Percentiles rank a stretch among this genome's conserved stretches.
Evolutionary conservation across 768 basidiomycete genomes (phyloP).

Genomic region (Agrocybe praecox): DNA sequence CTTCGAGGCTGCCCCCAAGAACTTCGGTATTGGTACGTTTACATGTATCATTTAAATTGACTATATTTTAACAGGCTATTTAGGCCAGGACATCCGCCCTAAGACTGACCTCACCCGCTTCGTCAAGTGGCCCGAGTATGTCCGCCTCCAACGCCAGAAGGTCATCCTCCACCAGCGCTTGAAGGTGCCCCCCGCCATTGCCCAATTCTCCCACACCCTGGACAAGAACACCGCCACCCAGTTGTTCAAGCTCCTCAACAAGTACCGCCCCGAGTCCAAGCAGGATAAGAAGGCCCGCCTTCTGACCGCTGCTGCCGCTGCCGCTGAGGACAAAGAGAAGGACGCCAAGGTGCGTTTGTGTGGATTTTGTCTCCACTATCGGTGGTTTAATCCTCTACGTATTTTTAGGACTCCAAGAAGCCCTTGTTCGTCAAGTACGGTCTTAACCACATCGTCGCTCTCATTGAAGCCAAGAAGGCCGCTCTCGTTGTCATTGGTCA

Average conservation of each 20-base stretch:
- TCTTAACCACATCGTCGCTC: constrained; percentile 94
- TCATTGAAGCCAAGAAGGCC: constrained; percentile 98
- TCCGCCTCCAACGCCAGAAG: constrained; percentile 97
- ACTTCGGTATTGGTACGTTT: constrained; percentile 90
- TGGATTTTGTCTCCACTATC: not conserved
- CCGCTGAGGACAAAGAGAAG: constrained; percentile 79
- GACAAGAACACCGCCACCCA: constrained; percentile 99
- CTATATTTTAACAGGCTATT: not conserved
- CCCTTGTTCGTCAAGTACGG: constrained; percentile 96
- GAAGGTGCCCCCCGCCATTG: constrained; percentile 97
- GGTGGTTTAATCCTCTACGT: not conserved
- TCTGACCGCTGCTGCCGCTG: constrained; percentile 70
- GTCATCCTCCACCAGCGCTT: constrained; percentile 97
- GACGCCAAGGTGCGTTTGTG: constrained; percentile 43
- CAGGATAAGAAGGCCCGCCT: constrained; percentile 98
- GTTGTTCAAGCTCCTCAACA: constrained; percentile 97
- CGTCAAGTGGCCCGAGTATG: constrained; percentile 99
- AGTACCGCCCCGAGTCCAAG: constrained; percentile 94
- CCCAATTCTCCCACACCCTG: constrained; percentile 95
- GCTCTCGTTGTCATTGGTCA: constrained; percentile 94
- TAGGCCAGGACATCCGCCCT: constrained; percentile 93
- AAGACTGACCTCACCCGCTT: constrained; percentile 92
- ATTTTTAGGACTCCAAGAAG: constrained; percentile 81
- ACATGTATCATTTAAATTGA: not conserved
- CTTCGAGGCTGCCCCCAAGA: constrained; percentile 87